Evolutionary conservation across 805 yeast species (phyloP).

Genomic region (Lachancea sp.): DNA sequence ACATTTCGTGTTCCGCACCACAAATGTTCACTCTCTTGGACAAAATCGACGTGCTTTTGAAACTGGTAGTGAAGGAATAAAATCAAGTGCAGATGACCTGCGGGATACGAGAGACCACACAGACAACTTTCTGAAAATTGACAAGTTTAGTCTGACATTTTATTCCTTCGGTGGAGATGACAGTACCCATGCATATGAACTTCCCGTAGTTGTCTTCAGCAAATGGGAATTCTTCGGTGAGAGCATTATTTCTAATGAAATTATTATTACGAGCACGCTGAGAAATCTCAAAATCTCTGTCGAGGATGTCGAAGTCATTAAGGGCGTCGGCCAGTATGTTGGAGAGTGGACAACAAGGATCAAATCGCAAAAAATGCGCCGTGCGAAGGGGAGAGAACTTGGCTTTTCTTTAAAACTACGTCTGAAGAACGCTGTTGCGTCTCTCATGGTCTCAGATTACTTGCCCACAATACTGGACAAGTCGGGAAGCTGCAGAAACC

Average conservation of each 20-base stretch:
- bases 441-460: constrained; percentile 20
- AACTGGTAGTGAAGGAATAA: not conserved
- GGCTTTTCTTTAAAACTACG: constrained; percentile 16
- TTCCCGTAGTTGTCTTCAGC: constrained; percentile 27
- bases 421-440: constrained; percentile 21
- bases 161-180: not conserved
- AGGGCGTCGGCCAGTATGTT: constrained; percentile 1
- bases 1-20: constrained; percentile 5
- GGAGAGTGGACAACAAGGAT: not conserved
- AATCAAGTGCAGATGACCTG: not conserved
- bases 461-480: constrained; percentile 24
- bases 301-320: constrained; percentile 20
- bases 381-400: not conserved
- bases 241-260: not conserved
- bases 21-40: constrained; percentile 1
- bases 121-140: constrained; percentile 10
- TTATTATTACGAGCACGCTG: constrained; percentile 12
- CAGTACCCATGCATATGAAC: not conserved
- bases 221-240: constrained; percentile 22
- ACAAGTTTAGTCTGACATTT: constrained; percentile 4
- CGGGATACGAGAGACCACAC: constrained; percentile 4
- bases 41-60: not conserved
- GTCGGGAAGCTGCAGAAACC: constrained; percentile 13
- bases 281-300: constrained; percentile 23
- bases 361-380: not conserved